Percentiles rank a stretch among this genome's conserved stretches.
phyloP scores from a whole-genome alignment of 768 basidiomycete genomes.

The Rhizopogon vinicolor region DNA sequence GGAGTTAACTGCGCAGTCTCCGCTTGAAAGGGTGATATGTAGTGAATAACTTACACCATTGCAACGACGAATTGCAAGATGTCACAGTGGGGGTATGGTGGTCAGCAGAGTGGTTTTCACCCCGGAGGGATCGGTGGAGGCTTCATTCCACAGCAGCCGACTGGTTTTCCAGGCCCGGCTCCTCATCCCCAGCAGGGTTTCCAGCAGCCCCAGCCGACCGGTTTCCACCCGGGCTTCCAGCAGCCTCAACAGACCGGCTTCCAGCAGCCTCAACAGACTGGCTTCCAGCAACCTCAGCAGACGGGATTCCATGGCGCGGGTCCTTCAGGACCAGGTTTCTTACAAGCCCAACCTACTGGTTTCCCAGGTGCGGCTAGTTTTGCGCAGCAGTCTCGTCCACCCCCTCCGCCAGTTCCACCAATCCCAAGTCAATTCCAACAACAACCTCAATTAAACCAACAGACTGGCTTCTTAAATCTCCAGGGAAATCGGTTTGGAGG shows the following conservation, averaged over 20 bases:
- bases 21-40: slow-evolving; percentile 11
- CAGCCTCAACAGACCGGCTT: slow-evolving; percentile 72
- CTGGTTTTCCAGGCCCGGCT: slow-evolving; percentile 37
- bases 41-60: too few relatives aligned
- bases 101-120: slow-evolving; percentile 32
- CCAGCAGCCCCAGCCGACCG: not conserved
- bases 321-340: slow-evolving; percentile 25
- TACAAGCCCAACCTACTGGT: slow-evolving; percentile 52
- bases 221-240: slow-evolving; percentile 55
- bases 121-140: slow-evolving; percentile 26
- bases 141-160: slow-evolving; percentile 55
- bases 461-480: slow-evolving; percentile 48
- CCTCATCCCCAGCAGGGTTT: slow-evolving; percentile 19
- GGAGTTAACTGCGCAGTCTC: slow-evolving; percentile 4
- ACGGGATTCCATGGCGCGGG: slow-evolving; percentile 39
- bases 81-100: slow-evolving; percentile 74
- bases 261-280: slow-evolving; percentile 39
- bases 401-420: slow-evolving; percentile 63
- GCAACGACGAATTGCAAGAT: slow-evolving; percentile 33
- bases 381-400: slow-evolving; percentile 34
- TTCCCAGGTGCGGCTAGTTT: slow-evolving; percentile 31
- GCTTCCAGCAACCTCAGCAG: slow-evolving; percentile 39
- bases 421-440: slow-evolving; percentile 60
- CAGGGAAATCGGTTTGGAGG: slow-evolving; percentile 46
- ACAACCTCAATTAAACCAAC: slow-evolving; percentile 36